A percentile compares a stretch with the other conserved stretches of the same genome.
Evolutionary conservation across 768 basidiomycete species (phyloP).

Genomic region (Collybia sp.): DNA sequence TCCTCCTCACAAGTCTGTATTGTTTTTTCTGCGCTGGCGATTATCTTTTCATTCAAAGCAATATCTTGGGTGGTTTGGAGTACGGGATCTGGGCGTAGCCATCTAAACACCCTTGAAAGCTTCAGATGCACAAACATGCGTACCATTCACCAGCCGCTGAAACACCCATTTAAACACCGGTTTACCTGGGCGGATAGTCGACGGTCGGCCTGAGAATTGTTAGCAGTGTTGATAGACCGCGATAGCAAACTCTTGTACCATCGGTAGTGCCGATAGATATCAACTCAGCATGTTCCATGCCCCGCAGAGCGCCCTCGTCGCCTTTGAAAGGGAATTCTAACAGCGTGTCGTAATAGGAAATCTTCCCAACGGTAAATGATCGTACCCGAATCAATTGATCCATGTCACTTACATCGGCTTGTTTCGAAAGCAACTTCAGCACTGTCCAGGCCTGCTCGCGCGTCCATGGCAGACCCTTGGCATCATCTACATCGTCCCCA

Average conservation of each 20-base stretch:
- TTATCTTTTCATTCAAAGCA: conserved; percentile 66
- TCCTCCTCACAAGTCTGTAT: conserved; percentile 77
- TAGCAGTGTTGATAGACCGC: not conserved
- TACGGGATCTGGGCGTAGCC: conserved; percentile 49
- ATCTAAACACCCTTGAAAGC: not conserved
- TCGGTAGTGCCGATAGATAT: conserved; percentile 76
- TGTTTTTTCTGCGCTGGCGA: conserved; percentile 53
- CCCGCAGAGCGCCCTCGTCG: conserved; percentile 75
- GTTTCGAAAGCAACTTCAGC: conserved; percentile 64
- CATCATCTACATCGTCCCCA: conserved; percentile 88
- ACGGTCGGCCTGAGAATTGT: conserved; percentile 62
- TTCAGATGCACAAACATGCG: conserved; percentile 8
- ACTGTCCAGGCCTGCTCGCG: conserved; percentile 87
- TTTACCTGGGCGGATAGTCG: conserved; percentile 82
- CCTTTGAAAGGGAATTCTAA: conserved; percentile 88
- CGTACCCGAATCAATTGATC: not conserved
- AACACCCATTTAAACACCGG: conserved; percentile 89
- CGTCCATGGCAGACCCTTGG: conserved; percentile 78
- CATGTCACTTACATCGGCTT: conserved; percentile 50
- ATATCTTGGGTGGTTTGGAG: conserved; percentile 84
- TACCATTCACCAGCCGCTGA: conserved; percentile 74
- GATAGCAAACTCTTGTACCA: conserved; percentile 33
- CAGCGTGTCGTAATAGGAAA: conserved; percentile 79
- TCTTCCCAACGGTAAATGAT: conserved; percentile 29
- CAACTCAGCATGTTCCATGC: conserved; percentile 86